These are phyloP conservation scores for Pseudogymnoascus sp. DNA, from an alignment of 2,329 filamentous ascomycete genomes.

Conservation along the genomic window DNA sequence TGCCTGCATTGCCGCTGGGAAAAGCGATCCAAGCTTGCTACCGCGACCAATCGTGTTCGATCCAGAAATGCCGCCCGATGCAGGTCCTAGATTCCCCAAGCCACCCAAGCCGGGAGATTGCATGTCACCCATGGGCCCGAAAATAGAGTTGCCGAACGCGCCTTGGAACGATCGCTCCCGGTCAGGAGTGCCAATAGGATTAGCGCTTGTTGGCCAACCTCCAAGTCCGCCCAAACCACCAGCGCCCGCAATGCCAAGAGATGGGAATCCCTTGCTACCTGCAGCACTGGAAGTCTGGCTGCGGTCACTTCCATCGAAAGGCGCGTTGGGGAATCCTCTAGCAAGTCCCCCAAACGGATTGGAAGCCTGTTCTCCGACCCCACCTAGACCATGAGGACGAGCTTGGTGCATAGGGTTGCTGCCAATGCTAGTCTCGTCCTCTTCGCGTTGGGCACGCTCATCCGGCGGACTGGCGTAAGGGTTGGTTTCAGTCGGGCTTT, in stretches of 20 bases:
- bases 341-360: slow-evolving; percentile 46
- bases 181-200: slow-evolving; percentile 59
- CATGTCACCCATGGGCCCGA: slow-evolving; percentile 67
- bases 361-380: slow-evolving; percentile 41
- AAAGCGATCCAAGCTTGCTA: slow-evolving; percentile 79
- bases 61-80: slow-evolving; percentile 43
- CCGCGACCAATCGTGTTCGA: slow-evolving; percentile 62
- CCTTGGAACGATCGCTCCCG: slow-evolving; percentile 49
- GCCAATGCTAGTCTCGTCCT: slow-evolving; percentile 37
- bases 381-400: slow-evolving; percentile 43
- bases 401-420: slow-evolving; percentile 33
- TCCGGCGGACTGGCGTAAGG: slow-evolving; percentile 87
- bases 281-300: slow-evolving; percentile 89
- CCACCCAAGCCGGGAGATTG: slow-evolving; percentile 63
- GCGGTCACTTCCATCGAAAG: slow-evolving; percentile 65
- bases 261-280: slow-evolving; percentile 59
- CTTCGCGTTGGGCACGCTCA: slow-evolving; percentile 54
- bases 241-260: slow-evolving; percentile 50
- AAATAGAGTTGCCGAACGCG: slow-evolving; percentile 71
- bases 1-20: slow-evolving; percentile 81
- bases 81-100: slow-evolving; percentile 60
- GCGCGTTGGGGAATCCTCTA: slow-evolving; percentile 39
- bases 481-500: slow-evolving; percentile 91
- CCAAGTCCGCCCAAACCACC: slow-evolving; percentile 39
- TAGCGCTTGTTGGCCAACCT: slow-evolving; percentile 41